Percentiles rank a stretch among this genome's conserved stretches.
These are phyloP conservation scores for Blakeslea trispora DNA, from an alignment of 371 early-diverging fungal species.

Conservation along the genomic window DNA sequence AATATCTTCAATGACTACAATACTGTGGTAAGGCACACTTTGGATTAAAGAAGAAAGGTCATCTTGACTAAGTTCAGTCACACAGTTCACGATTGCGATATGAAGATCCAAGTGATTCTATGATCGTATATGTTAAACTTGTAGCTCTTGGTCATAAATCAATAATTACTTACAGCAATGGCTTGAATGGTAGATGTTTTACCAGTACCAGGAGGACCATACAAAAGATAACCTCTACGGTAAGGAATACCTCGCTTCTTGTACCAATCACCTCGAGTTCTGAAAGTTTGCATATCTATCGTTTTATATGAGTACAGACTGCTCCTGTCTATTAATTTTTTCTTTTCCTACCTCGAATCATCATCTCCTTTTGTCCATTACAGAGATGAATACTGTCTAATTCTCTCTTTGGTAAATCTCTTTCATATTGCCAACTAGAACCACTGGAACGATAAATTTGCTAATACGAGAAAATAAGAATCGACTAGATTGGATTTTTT, in stretches of 20 bases:
- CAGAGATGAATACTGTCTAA: constrained; percentile 32
- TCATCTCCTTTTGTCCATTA: constrained; percentile 35
- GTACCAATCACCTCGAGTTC: constrained; percentile 67
- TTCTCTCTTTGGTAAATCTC: constrained; percentile 22
- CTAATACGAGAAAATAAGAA: constrained; percentile 3
- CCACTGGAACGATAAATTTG: constrained; percentile 15
- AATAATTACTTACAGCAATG: constrained; percentile 72
- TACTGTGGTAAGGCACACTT: constrained; percentile 82
- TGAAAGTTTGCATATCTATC: constrained; percentile 39
- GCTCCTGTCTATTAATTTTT: background rate
- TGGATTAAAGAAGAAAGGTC: constrained; percentile 80
- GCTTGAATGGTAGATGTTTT: constrained; percentile 97
- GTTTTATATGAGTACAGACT: too few relatives aligned
- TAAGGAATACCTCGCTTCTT: constrained; percentile 89
- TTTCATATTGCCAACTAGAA: constrained; percentile 13
- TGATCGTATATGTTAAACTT: too few relatives aligned
- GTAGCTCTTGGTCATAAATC: too few relatives aligned
- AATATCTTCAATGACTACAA: constrained; percentile 95
- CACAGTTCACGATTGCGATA: constrained; percentile 87
- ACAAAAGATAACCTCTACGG: constrained; percentile 90
- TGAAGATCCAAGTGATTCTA: constrained; percentile 79
- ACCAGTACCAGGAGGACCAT: constrained; percentile 99
- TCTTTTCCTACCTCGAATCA: constrained; percentile 25
- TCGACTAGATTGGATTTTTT: background rate
- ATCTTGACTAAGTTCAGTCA: constrained; percentile 82